phyloP scores from a whole-genome alignment of 2,329 filamentous ascomycete genomes.

The Cryphonectria parasitica region DNA sequence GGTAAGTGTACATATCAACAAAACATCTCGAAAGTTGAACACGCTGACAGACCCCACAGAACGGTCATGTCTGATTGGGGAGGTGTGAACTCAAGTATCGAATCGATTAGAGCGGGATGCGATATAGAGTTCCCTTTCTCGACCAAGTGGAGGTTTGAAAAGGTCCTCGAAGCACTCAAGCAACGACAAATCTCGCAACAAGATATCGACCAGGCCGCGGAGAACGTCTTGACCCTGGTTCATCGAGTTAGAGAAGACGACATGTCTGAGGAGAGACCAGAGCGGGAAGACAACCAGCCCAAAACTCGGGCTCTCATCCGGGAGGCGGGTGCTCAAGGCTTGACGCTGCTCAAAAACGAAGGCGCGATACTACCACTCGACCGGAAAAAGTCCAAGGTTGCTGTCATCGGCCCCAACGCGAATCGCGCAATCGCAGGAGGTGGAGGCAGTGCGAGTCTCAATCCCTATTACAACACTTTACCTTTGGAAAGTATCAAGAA shows the following conservation, averaged over 20 bases:
- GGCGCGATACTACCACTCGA: slow-evolving; percentile 61
- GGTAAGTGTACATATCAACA: slow-evolving; percentile 42
- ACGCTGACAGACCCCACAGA: slow-evolving; percentile 40
- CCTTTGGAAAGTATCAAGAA: slow-evolving; percentile 66
- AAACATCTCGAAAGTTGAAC: slow-evolving; percentile 19
- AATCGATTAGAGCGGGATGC: slow-evolving; percentile 58
- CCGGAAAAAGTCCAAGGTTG: slow-evolving; percentile 59
- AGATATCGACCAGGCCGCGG: slow-evolving; percentile 61
- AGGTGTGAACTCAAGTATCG: slow-evolving; percentile 59
- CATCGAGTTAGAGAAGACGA: slow-evolving; percentile 65
- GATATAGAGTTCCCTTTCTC: slow-evolving; percentile 64
- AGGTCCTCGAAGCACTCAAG: slow-evolving; percentile 57
- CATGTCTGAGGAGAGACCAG: slow-evolving; percentile 58
- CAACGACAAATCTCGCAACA: slow-evolving; percentile 51
- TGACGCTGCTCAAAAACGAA: slow-evolving; percentile 69
- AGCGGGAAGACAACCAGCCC: slow-evolving; percentile 59
- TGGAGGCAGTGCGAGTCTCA: slow-evolving; percentile 69
- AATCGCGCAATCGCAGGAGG: slow-evolving; percentile 70
- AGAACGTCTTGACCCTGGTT: slow-evolving; percentile 63
- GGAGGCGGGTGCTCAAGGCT: slow-evolving; percentile 62
- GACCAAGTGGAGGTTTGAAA: slow-evolving; percentile 58
- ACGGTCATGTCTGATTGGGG: slow-evolving; percentile 64
- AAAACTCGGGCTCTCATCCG: slow-evolving; percentile 65
- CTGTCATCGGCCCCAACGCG: slow-evolving; percentile 69
- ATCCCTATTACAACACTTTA: slow-evolving; percentile 69